Evolutionary conservation across 2,329 filamentous ascomycete genomes (phyloP), one percentile per base, ranked within the genome.

Genomic region (Pseudogymnoascus sp.): DNA sequence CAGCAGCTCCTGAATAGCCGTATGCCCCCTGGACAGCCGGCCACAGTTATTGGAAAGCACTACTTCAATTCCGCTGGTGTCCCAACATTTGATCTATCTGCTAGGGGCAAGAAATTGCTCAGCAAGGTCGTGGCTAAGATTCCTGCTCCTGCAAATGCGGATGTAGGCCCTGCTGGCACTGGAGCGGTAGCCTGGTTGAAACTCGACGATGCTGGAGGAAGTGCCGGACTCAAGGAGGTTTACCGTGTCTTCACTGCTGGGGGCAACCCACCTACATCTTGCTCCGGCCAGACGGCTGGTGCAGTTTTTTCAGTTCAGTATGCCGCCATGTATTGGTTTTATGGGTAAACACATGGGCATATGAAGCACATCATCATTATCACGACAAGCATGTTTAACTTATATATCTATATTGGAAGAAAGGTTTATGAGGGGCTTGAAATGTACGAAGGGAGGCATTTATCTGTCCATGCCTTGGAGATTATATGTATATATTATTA

Each of bases 161-260:
- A 61, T 56, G 50, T 38, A 7, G 72, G 72, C 16, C 70, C 71
- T 14, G 41, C 16, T 1, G 63, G 65, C 14, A 70, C 68, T 6
- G 70, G 69, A 1, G 72, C 72, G 0, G 72, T 74, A 3, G 68
- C 69, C 12, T 74, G 72, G 72, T 59, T 73, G 43, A 60, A 66
- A 8, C 63, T 74, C 60, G 40, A 59, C n/a, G 63, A 66, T n/a
- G 72, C 72, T 62, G 38, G 63, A 1, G 64, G 60, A 1, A 70
- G 66, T 26, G 62, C 66, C 16, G 70, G 70, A 4, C 28, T 70
- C 2, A 16, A 31, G 2, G 19, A 64, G 26, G 72, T 69, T 7
- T 74, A 73, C 46, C 63, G 72, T 28, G 67, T 74, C n/a, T 68
- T 65, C 28, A 73, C 72, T 3, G 71, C 69, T 4, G 72, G 72